Base-by-base conservation (phyloP, 148 eudicot species). In the Cornus florida region DNA sequence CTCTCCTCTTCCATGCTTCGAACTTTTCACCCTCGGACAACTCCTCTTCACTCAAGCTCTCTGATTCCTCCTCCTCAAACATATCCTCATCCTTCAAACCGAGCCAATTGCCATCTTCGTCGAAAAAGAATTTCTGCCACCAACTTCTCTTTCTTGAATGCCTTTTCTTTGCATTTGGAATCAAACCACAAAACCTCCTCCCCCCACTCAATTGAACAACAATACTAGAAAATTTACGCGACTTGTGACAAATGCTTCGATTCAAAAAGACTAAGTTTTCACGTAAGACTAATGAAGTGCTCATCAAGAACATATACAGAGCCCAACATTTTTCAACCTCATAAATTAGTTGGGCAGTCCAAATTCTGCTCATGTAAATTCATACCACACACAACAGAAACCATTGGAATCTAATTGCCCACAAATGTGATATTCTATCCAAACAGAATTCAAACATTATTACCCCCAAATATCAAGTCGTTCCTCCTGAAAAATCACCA, bases 1-100 rank as follows among this genome's bases (percentile, higher is more conserved):
- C 99, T 68, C 99, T 87, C 79, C 90, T 91, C 88, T 77, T 94
- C 99, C 99, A 97, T n/a, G 87, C 95, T 84, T 97, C 98, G 22
- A 97, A 97, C 74, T 87, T 94, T 75, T 91, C 97, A 77, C 82
- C 82, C 72, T 93, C 96, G 0, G 93, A 86, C 41, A 84, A 69
- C 43, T 81, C 86, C 5, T 86, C 90, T 62, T 82, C 88, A 20
- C 79, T 71, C 20, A 66, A 57, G 64, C 17, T 67, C 70, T 70
- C 73, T 46, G 67, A 43, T 53, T 81, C 93, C 43, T 85, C 89
- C 23, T 13, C 86, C n/a, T 88, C 91, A 67, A 87, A 76, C 86
- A 88, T 73, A 65, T 88, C 95, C 19, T 94, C 98, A 65, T 92
- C 99, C 78, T 79, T 89, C 77, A 91, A 78, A 76, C 98, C 98